phyloP scores from a whole-genome alignment of 2,329 filamentous ascomycete genomes.

The Aspergillus proliferans region DNA sequence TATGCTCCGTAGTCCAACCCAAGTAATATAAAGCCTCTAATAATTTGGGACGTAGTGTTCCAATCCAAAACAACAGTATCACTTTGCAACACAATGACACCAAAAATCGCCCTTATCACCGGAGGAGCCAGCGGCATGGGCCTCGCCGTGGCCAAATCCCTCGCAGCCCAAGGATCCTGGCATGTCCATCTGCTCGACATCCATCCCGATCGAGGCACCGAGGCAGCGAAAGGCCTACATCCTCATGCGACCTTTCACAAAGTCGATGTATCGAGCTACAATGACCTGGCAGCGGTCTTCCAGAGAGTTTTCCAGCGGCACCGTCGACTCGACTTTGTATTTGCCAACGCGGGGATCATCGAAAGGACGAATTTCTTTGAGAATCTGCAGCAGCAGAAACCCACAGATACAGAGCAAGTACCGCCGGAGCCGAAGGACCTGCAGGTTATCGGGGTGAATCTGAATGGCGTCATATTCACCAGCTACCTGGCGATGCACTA shows the following conservation, averaged over 20 bases:
- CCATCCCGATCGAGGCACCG: conserved; percentile 28
- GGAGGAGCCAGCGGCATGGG: conserved; percentile 39
- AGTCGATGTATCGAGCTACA: conserved; percentile 25
- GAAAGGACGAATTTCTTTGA: conserved; percentile 37
- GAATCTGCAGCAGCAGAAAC: conserved; percentile 12
- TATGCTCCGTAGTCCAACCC: background rate
- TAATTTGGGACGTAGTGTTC: background rate
- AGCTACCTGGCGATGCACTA: conserved; percentile 37
- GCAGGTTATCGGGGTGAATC: conserved; percentile 36
- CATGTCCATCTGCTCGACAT: conserved; percentile 39
- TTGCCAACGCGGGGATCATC: conserved; percentile 45
- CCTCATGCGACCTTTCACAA: conserved; percentile 33
- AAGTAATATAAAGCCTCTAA: background rate
- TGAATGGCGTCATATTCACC: conserved; percentile 37
- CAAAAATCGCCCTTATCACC: conserved; percentile 12
- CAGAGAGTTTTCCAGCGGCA: conserved; percentile 30
- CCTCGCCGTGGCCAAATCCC: conserved; percentile 36
- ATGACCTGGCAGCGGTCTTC: conserved; percentile 28
- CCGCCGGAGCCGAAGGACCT: conserved; percentile 23
- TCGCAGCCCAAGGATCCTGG: conserved; percentile 35
- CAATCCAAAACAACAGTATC: background rate
- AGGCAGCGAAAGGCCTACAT: conserved; percentile 19
- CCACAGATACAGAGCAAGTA: background rate
- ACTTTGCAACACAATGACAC: background rate
- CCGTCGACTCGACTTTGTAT: conserved; percentile 44